These are phyloP conservation scores for Ilyonectria sp. DNA, from an alignment of 2,329 filamentous ascomycete genomes.

Conservation along the genomic window DNA sequence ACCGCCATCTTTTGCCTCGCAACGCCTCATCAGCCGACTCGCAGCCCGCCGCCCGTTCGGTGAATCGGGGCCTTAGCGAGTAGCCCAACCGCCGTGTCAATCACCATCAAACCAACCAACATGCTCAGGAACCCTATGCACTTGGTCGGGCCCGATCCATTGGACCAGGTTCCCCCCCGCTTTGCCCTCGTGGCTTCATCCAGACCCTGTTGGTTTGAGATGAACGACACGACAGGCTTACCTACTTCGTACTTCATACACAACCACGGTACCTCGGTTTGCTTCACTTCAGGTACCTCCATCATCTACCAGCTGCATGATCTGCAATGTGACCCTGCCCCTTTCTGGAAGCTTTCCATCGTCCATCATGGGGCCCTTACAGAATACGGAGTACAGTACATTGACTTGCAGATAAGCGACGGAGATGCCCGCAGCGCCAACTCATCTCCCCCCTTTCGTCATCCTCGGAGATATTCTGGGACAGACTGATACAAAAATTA, in stretches of 20 bases:
- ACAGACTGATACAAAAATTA: not conserved
- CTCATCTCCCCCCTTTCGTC: constrained; percentile 28
- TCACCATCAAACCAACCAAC: constrained; percentile 14
- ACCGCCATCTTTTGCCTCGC: not conserved
- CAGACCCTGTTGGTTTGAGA: constrained; percentile 32
- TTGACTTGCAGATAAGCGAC: constrained; percentile 48
- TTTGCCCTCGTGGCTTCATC: constrained; percentile 1
- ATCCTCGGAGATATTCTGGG: not conserved
- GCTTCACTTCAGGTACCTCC: constrained; percentile 7
- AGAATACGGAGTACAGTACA: constrained; percentile 21
- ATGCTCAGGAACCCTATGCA: constrained; percentile 1
- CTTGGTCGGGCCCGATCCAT: not conserved
- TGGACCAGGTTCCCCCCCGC: constrained; percentile 26
- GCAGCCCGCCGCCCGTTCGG: constrained; percentile 11
- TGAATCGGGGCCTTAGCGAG: constrained; percentile 18
- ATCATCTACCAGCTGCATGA: constrained; percentile 10
- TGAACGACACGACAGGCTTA: not conserved
- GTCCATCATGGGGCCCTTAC: constrained; percentile 28
- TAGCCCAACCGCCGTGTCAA: constrained; percentile 27
- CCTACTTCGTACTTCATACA: not conserved
- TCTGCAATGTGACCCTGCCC: constrained; percentile 30
- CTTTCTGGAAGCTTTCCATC: constrained; percentile 45
- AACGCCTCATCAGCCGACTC: constrained; percentile 5
- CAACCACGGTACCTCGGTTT: constrained; percentile 8
- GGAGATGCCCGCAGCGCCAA: constrained; percentile 41